Conservation (phyloP, 78 protist species). For the Parvularia atlantis region DNA sequence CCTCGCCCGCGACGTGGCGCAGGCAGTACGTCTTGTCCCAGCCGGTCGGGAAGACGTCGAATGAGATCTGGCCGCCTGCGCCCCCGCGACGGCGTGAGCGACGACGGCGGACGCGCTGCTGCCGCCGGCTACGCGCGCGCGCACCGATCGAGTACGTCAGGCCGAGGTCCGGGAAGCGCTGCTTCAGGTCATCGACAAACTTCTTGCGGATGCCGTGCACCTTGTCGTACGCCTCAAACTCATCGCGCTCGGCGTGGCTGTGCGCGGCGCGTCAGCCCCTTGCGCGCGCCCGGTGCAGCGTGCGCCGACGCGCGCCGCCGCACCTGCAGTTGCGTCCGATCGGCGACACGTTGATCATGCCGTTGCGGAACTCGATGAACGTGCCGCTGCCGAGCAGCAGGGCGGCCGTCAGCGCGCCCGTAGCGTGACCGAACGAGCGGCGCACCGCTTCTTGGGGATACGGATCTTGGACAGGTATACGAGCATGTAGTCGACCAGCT, state of each 20-base stretch:
- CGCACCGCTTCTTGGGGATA: constrained; percentile 66
- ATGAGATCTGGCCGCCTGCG: constrained; percentile 79
- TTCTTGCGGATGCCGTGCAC: constrained; percentile 67
- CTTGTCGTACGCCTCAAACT: constrained; percentile 74
- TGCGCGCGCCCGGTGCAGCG: too few species aligned
- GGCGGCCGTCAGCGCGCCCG: too few species aligned
- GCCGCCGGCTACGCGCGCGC: neutral
- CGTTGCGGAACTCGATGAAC: constrained; percentile 92
- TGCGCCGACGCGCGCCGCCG: too few species aligned
- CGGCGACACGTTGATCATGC: constrained; percentile 98
- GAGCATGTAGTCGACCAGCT: constrained; percentile 66
- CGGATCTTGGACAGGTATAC: constrained; percentile 68
- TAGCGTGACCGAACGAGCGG: neutral
- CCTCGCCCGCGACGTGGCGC: constrained; percentile 48
- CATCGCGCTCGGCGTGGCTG: constrained; percentile 88
- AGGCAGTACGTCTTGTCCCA: constrained; percentile 98
- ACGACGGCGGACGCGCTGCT: neutral
- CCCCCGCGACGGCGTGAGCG: neutral
- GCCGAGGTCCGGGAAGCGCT: constrained; percentile 56
- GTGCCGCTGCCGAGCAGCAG: constrained; percentile 73
- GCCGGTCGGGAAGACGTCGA: constrained; percentile 96
- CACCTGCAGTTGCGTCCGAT: constrained; percentile 97
- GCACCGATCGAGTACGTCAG: constrained; percentile 88
- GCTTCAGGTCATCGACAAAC: constrained; percentile 54
- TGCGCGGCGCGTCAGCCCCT: too few species aligned